Percentiles rank a stretch among this genome's conserved stretches.
Evolutionary conservation across 495 filamentous ascomycete species (phyloP).

Genomic region (Penicillium robsamsonii): DNA sequence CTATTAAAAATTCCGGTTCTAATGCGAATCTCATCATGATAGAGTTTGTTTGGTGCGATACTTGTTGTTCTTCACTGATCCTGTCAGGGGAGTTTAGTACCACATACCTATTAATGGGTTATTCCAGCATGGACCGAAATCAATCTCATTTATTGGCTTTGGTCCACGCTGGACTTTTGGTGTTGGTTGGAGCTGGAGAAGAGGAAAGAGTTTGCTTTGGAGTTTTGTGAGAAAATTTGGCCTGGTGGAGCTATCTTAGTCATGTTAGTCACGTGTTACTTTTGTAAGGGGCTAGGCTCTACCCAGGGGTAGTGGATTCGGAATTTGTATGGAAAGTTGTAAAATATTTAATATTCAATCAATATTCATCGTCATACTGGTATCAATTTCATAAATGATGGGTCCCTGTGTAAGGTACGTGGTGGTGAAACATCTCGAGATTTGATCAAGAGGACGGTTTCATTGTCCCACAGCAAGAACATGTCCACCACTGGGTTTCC

Average conservation of each 20-base stretch:
- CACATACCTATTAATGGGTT: constrained; percentile 9
- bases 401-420: not conserved
- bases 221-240: constrained; percentile 13
- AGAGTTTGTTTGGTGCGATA: constrained; percentile 19
- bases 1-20: constrained; percentile 47
- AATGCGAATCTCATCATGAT: constrained; percentile 43
- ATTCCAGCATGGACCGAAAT: not conserved
- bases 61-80: constrained; percentile 15
- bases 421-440: not conserved
- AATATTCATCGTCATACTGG: not conserved
- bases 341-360: not conserved
- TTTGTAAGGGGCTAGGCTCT: constrained; percentile 1
- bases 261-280: constrained; percentile 11
- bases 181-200: constrained; percentile 10
- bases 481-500: constrained; percentile 78
- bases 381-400: not conserved
- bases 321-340: not conserved
- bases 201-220: constrained; percentile 10
- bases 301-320: not conserved
- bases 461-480: constrained; percentile 64
- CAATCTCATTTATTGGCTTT: constrained; percentile 1
- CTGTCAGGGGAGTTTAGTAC: not conserved
- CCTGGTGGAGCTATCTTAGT: constrained; percentile 15
- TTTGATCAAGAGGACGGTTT: constrained; percentile 54
- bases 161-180: constrained; percentile 1